Conservation (phyloP, 805 yeast genomes). For the Candida takata region DNA sequence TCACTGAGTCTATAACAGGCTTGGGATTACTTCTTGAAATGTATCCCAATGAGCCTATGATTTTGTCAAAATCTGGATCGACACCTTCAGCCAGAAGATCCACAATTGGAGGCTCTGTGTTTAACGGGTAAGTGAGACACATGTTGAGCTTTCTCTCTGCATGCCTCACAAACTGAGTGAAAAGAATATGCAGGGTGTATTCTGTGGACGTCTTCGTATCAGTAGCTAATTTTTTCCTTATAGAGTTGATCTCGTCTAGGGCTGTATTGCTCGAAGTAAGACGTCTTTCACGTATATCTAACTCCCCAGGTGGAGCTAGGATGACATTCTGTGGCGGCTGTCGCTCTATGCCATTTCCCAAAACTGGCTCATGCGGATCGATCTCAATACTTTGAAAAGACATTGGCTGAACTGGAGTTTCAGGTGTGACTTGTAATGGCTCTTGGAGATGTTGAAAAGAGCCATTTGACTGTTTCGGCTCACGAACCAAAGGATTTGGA, state of each 20-base stretch:
- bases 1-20: slow-evolving; percentile 93
- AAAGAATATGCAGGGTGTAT: slow-evolving; percentile 87
- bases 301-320: slow-evolving; percentile 2
- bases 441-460: not conserved
- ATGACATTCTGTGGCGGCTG: slow-evolving; percentile 1
- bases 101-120: slow-evolving; percentile 71
- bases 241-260: slow-evolving; percentile 17
- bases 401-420: slow-evolving; percentile 4
- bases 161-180: slow-evolving; percentile 90
- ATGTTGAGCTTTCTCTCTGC: slow-evolving; percentile 81
- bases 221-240: slow-evolving; percentile 36
- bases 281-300: slow-evolving; percentile 3
- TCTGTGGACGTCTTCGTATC: slow-evolving; percentile 74
- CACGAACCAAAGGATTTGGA: not conserved
- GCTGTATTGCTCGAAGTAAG: slow-evolving; percentile 16
- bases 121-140: slow-evolving; percentile 59
- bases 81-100: slow-evolving; percentile 78
- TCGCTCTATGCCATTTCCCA: not conserved
- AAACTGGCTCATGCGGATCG: slow-evolving; percentile 10
- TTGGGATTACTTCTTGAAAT: slow-evolving; percentile 87
- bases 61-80: slow-evolving; percentile 81
- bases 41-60: slow-evolving; percentile 80
- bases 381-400: slow-evolving; percentile 13
- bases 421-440: not conserved
- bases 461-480: not conserved